Evolutionary conservation across 306 rosid genomes (phyloP).

Genomic region (Trifolium dubium): DNA sequence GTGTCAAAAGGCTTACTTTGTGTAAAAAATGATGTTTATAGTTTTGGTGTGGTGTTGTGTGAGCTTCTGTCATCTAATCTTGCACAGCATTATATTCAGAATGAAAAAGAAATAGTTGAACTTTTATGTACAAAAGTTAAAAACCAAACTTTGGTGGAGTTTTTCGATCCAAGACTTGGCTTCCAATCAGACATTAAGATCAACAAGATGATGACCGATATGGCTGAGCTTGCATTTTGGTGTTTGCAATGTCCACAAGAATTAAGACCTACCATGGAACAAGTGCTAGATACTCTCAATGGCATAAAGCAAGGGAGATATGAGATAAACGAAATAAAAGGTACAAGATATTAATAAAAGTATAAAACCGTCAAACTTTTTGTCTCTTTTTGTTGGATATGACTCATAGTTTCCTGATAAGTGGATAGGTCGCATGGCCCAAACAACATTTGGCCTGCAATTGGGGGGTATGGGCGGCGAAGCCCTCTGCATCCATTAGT

Average conservation of each 20-base stretch:
- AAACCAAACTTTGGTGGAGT: slow-evolving; percentile 12
- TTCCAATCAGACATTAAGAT: slow-evolving; percentile 12
- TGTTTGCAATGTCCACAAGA: slow-evolving; percentile 36
- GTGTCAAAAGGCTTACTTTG: slow-evolving; percentile 3
- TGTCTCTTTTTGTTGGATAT: neutral
- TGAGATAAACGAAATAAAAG: neutral
- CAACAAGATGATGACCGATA: slow-evolving; percentile 13
- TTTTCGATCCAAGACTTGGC: slow-evolving; percentile 31
- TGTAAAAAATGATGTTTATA: slow-evolving; percentile 36
- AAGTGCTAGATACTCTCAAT: slow-evolving; percentile 33
- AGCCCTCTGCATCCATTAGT: no score
- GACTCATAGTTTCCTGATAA: neutral
- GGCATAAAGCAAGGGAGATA: slow-evolving; percentile 15
- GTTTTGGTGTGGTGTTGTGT: slow-evolving; percentile 41
- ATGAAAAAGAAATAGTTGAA: neutral
- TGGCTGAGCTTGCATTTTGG: slow-evolving; percentile 25
- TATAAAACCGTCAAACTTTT: neutral
- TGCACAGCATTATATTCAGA: neutral
- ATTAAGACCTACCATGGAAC: slow-evolving; percentile 34
- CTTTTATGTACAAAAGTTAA: slow-evolving; percentile 1
- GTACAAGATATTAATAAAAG: neutral
- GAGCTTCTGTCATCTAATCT: slow-evolving; percentile 35
- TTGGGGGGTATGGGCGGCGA: no score
- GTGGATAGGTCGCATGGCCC: neutral
- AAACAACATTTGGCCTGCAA: neutral